phyloP scores from a whole-genome alignment of 148 eudicot genomes.

The Amaranthus palmeri region DNA sequence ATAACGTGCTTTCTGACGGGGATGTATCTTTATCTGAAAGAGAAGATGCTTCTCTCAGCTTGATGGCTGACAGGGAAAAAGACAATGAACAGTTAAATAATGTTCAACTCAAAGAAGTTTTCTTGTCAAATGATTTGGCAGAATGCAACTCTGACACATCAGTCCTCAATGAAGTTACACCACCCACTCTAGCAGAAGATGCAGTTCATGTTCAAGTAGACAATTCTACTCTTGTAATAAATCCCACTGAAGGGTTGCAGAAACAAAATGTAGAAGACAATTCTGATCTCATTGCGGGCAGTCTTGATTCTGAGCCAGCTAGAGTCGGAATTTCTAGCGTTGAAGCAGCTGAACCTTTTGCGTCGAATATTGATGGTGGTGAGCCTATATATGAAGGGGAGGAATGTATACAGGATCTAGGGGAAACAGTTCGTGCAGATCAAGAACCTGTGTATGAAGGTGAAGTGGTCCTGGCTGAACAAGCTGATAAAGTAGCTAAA shows the following conservation, averaged over 20 bases:
- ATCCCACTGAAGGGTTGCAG: slow-evolving; percentile 25
- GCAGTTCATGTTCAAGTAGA: slow-evolving; percentile 25
- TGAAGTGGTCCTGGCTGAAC: slow-evolving; percentile 73
- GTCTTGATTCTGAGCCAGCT: slow-evolving; percentile 40
- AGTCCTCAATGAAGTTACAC: slow-evolving; percentile 22
- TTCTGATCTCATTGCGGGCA: slow-evolving; percentile 15
- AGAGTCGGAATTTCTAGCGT: slow-evolving; percentile 28
- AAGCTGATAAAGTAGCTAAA: slow-evolving; percentile 39
- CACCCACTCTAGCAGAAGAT: slow-evolving; percentile 22
- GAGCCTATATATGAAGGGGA: slow-evolving; percentile 97
- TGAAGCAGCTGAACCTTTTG: slow-evolving; percentile 46
- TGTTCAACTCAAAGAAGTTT: slow-evolving; percentile 27
- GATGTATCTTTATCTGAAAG: slow-evolving; percentile 27
- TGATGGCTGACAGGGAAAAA: slow-evolving; percentile 22
- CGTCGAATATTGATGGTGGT: slow-evolving; percentile 45
- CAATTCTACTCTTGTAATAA: slow-evolving; percentile 27
- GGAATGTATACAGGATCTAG: slow-evolving; percentile 72
- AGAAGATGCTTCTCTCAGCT: slow-evolving; percentile 26
- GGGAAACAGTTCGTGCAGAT: slow-evolving; percentile 33
- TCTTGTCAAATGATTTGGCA: slow-evolving; percentile 23
- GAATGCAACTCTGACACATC: slow-evolving; percentile 24
- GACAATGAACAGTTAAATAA: slow-evolving; percentile 21
- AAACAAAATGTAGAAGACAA: slow-evolving; percentile 25
- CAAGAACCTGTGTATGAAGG: slow-evolving; percentile 91
- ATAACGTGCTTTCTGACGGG: slow-evolving; percentile 23